These are phyloP conservation scores for Verticillium longisporum DNA, from an alignment of 2,329 filamentous ascomycete species.

Conservation along the genomic window DNA sequence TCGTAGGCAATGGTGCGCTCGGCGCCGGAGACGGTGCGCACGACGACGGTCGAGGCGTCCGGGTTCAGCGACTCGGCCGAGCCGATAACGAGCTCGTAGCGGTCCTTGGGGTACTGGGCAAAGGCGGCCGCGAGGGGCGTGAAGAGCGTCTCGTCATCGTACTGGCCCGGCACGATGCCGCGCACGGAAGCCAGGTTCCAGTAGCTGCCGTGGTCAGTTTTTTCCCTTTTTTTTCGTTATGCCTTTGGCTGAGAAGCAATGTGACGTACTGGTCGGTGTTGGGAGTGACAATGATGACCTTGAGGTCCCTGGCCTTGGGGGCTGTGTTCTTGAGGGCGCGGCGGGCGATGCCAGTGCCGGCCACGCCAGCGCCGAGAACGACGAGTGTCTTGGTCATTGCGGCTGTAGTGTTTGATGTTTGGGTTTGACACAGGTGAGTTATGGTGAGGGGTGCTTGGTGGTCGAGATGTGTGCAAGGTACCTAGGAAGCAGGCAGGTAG, in stretches of 20 bases:
- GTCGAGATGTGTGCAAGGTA: too few relatives aligned
- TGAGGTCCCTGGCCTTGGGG: constrained; percentile 32
- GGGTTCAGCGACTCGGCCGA: constrained; percentile 28
- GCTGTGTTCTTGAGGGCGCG: constrained; percentile 42
- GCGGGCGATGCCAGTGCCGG: constrained; percentile 43
- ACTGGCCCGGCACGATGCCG: constrained; percentile 40
- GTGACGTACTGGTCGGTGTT: constrained; percentile 26
- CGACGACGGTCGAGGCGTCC: constrained; percentile 26
- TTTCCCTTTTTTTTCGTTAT: too few relatives aligned
- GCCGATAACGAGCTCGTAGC: constrained; percentile 44
- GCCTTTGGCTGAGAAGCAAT: too few relatives aligned
- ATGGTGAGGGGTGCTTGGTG: too few relatives aligned
- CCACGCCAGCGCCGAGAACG: constrained; percentile 45
- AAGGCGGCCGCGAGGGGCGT: constrained; percentile 37
- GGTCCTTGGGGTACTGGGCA: constrained; percentile 32
- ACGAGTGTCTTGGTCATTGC: constrained; percentile 43
- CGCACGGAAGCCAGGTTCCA: constrained; percentile 52
- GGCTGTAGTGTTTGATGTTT: not conserved
- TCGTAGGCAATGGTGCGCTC: constrained; percentile 34
- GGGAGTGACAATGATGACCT: constrained; percentile 46
- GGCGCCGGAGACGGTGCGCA: constrained; percentile 21
- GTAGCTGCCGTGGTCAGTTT: constrained; percentile 31
- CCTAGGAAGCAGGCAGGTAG: too few relatives aligned
- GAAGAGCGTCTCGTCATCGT: constrained; percentile 40
- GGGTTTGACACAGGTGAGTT: too few relatives aligned